Evolutionary conservation across 176 grass and related monocot species (phyloP).

Genomic region (Zea luxurians): DNA sequence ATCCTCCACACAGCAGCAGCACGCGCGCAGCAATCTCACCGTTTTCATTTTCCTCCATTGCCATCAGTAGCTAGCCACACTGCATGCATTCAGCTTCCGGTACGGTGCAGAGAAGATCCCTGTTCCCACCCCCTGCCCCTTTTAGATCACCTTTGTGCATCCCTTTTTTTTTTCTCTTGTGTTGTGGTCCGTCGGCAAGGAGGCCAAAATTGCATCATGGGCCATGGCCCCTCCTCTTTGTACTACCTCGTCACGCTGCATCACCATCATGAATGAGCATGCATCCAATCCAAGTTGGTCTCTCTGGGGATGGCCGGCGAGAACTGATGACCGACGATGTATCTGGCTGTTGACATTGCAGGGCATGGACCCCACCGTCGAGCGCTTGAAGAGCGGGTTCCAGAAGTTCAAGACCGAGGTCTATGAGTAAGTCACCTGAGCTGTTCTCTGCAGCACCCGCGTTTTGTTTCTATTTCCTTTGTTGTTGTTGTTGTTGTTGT

Average conservation of each 20-base stretch:
- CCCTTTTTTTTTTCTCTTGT: background rate
- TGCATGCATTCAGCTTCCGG: background rate
- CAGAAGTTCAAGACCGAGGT: constrained; percentile 82
- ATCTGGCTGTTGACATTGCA: constrained; percentile 12
- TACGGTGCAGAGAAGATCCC: constrained; percentile 20
- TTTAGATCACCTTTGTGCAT: constrained; percentile 31
- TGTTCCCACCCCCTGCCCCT: background rate
- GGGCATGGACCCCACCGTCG: constrained; percentile 56
- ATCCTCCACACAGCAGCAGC: background rate
- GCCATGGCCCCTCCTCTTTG: background rate
- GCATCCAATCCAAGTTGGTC: constrained; percentile 7
- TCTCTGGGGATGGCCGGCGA: background rate
- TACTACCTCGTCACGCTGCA: background rate
- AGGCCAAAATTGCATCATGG: background rate
- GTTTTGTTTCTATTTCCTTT: background rate
- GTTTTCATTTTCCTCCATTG: background rate
- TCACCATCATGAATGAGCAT: background rate
- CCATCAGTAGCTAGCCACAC: background rate
- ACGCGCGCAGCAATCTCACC: no score
- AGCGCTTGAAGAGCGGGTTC: constrained; percentile 54
- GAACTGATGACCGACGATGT: background rate
- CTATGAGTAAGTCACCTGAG: constrained; percentile 54
- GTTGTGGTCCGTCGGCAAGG: background rate
- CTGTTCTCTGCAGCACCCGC: background rate
- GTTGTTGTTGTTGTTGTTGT: no score